A percentile compares a stretch with the other conserved stretches of the same genome.
These are phyloP conservation scores for Saccharomycopsis selenospora DNA, from an alignment of 805 yeast genomes.

Conservation along the genomic window DNA sequence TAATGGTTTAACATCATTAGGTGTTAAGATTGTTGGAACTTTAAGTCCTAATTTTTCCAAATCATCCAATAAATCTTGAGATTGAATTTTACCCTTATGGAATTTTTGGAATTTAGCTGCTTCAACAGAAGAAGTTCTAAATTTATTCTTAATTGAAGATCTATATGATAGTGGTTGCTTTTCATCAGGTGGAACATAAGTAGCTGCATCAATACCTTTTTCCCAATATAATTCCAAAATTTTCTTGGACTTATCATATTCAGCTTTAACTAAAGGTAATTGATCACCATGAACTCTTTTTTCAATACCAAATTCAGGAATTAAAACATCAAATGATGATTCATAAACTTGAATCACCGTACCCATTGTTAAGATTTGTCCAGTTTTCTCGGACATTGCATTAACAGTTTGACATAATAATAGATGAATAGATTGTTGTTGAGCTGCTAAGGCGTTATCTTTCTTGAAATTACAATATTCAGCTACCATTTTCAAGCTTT, in stretches of 20 bases:
- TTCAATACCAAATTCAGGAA: constrained; percentile 92
- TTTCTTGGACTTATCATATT: constrained; percentile 64
- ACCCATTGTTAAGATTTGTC: constrained; percentile 79
- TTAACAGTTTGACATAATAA: constrained; percentile 76
- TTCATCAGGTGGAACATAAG: constrained; percentile 88
- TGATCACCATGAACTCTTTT: constrained; percentile 97
- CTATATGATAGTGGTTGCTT: constrained; percentile 69
- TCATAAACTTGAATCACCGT: constrained; percentile 89
- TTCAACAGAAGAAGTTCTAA: constrained; percentile 60
- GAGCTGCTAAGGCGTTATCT: constrained; percentile 89
- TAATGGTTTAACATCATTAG: constrained; percentile 22
- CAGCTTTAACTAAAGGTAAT: constrained; percentile 85
- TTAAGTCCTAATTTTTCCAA: constrained; percentile 43
- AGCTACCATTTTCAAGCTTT: constrained; percentile 69
- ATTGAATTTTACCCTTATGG: constrained; percentile 13
- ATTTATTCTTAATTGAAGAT: constrained; percentile 69
- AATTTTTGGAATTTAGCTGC: constrained; percentile 55
- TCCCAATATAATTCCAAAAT: constrained; percentile 87
- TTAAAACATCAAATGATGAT: constrained; percentile 86
- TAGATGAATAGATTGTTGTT: constrained; percentile 89
- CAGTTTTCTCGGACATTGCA: constrained; percentile 61
- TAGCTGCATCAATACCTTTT: constrained; percentile 84
- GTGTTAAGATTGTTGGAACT: constrained; percentile 38
- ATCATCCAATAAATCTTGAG: constrained; percentile 41
- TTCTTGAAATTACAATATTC: constrained; percentile 94